Evolutionary conservation across 495 filamentous ascomycete genomes (phyloP).

Genomic region (Hyaloscypha hepaticicola): DNA sequence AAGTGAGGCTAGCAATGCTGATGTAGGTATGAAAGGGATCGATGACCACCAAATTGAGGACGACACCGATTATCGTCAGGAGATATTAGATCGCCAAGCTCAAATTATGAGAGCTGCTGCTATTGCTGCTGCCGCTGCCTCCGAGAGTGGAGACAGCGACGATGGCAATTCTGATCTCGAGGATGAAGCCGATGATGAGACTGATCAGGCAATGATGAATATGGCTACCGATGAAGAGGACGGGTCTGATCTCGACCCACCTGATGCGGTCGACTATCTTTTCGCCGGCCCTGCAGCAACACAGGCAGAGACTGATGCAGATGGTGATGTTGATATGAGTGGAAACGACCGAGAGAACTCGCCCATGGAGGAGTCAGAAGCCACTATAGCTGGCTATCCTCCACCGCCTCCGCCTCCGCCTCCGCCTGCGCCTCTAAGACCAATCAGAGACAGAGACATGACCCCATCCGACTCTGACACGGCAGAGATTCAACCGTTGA

Average conservation of each 20-base stretch:
- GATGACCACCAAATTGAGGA: slow-evolving; percentile 77
- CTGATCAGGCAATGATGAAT: slow-evolving; percentile 32
- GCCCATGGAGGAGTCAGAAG: slow-evolving; percentile 60
- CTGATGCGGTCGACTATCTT: slow-evolving; percentile 49
- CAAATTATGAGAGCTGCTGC: slow-evolving; percentile 35
- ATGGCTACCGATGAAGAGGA: slow-evolving; percentile 32
- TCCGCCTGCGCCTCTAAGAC: slow-evolving; percentile 41
- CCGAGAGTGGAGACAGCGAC: slow-evolving; percentile 50
- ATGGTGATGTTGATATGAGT: slow-evolving; percentile 62
- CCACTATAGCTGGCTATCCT: slow-evolving; percentile 67
- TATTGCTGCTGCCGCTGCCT: slow-evolving; percentile 46
- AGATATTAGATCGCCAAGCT: slow-evolving; percentile 27
- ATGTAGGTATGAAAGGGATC: slow-evolving; percentile 81
- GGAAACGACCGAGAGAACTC: slow-evolving; percentile 34
- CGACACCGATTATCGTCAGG: slow-evolving; percentile 31
- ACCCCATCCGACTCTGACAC: slow-evolving; percentile 61
- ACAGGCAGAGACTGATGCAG: slow-evolving; percentile 41
- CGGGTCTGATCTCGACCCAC: slow-evolving; percentile 31
- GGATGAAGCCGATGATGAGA: slow-evolving; percentile 50
- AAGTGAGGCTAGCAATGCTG: slow-evolving; percentile 78
- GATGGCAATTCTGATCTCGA: slow-evolving; percentile 35
- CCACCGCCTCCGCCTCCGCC: slow-evolving; percentile 66
- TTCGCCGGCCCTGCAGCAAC: slow-evolving; percentile 18
- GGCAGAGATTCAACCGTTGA: slow-evolving; percentile 49
- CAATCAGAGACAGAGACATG: slow-evolving; percentile 49